A percentile compares a stretch with the other conserved stretches of the same genome.
Conservation (phyloP, 441 rosid genomes). For the Breynia disticha region DNA sequence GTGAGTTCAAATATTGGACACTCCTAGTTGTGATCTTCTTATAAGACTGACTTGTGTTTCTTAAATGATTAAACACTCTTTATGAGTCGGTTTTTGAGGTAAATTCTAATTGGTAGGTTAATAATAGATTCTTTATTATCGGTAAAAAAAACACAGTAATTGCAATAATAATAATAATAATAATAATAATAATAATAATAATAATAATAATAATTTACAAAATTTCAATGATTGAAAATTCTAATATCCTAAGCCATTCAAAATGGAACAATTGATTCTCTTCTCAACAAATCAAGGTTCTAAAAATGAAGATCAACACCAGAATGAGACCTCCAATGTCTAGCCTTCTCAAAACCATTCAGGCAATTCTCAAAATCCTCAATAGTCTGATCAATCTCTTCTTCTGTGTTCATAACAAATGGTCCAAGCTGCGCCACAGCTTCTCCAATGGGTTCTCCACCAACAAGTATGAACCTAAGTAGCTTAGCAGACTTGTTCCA, state of each 20-base stretch:
- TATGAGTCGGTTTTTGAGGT: too few species aligned
- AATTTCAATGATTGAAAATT: too few species aligned
- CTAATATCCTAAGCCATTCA: background rate
- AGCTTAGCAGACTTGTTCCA: constrained; percentile 56
- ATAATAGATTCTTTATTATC: too few species aligned
- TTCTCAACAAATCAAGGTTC: background rate
- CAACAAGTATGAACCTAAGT: constrained; percentile 63
- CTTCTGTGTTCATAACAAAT: constrained; percentile 86
- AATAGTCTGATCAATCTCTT: constrained; percentile 64
- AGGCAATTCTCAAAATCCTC: constrained; percentile 58
- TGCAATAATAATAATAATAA: too few species aligned
- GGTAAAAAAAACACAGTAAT: too few species aligned
- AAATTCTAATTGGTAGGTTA: too few species aligned
- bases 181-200: too few species aligned
- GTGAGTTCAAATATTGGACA: too few species aligned
- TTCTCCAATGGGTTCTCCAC: constrained; percentile 72
- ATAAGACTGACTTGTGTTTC: too few species aligned
- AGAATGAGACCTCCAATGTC: constrained; percentile 65
- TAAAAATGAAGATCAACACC: constrained; percentile 38
- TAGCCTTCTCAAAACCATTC: constrained; percentile 83
- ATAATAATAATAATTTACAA: too few species aligned
- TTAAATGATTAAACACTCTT: too few species aligned
- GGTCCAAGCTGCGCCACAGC: constrained; percentile 76
- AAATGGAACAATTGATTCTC: background rate
- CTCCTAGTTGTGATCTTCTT: too few species aligned